phyloP scores from a whole-genome alignment of 2,329 filamentous ascomycete species.

The Colletotrichum sp. region DNA sequence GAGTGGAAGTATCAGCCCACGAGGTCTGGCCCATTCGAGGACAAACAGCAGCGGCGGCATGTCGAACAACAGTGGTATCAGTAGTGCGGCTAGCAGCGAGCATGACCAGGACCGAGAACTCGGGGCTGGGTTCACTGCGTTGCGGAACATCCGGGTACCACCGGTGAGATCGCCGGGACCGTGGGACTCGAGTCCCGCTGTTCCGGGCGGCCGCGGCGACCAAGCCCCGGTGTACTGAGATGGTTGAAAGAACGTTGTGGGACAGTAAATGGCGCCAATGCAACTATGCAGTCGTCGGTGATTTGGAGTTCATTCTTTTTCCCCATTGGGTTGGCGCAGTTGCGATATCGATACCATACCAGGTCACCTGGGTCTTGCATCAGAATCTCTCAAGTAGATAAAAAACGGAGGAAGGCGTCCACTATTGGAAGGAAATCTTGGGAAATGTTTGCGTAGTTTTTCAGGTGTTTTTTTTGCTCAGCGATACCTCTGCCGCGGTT shows the following conservation, averaged over 20 bases:
- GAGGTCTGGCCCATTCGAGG: conserved; percentile 32
- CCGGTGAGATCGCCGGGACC: conserved; percentile 16
- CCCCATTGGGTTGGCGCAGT: conserved; percentile 1
- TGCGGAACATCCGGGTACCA: conserved; percentile 20
- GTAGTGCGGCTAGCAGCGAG: conserved; percentile 25
- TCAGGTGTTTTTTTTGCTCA: neutral
- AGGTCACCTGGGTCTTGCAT: neutral
- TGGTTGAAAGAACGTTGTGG: neutral
- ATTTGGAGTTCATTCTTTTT: neutral
- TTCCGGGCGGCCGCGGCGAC: conserved; percentile 8
- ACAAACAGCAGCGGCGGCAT: conserved; percentile 38
- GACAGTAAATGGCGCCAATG: neutral
- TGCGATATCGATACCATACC: conserved; percentile 17
- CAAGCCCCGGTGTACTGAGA: conserved; percentile 19
- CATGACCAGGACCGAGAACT: conserved; percentile 13
- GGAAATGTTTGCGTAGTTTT: neutral
- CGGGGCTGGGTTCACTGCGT: conserved; percentile 13
- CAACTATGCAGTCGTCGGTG: neutral
- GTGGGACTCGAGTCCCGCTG: conserved; percentile 14
- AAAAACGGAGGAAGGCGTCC: neutral
- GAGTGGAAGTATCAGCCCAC: conserved; percentile 24
- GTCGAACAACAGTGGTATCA: conserved; percentile 38
- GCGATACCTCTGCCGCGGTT: conserved; percentile 15
- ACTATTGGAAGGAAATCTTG: neutral
- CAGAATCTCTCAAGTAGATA: neutral